Evolutionary conservation across 2,329 filamentous ascomycete genomes (phyloP).

Genomic region (Aulographum hederae): DNA sequence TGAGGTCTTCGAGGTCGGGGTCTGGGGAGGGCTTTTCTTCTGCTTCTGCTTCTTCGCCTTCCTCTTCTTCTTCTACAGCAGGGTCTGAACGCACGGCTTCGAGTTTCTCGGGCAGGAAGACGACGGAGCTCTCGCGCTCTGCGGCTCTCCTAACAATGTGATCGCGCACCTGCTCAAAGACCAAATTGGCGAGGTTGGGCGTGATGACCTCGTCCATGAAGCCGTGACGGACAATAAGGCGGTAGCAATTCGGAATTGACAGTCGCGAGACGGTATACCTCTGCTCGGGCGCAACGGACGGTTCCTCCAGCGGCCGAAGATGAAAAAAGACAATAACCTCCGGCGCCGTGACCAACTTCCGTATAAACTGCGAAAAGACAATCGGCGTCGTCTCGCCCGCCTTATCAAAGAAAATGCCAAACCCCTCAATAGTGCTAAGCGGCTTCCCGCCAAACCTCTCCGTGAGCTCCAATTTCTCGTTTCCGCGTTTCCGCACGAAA

Average conservation of each 20-base stretch:
- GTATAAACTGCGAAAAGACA: constrained; percentile 55
- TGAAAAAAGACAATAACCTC: constrained; percentile 61
- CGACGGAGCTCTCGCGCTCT: not conserved
- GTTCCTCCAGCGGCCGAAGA: constrained; percentile 42
- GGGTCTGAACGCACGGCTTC: no score
- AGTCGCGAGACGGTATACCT: constrained; percentile 28
- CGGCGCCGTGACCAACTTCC: constrained; percentile 48
- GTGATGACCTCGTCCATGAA: constrained; percentile 56
- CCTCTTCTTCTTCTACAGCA: no score
- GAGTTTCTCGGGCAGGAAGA: no score
- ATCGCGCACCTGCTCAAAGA: constrained; percentile 37
- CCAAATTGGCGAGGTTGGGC: constrained; percentile 39
- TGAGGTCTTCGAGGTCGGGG: no score
- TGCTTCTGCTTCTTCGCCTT: no score
- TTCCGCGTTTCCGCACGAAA: constrained; percentile 18
- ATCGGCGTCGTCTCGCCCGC: constrained; percentile 44
- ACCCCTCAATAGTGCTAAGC: constrained; percentile 27
- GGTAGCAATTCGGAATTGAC: constrained; percentile 44
- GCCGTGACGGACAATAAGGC: constrained; percentile 51
- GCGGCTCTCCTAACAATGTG: constrained; percentile 7
- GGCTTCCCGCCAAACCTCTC: constrained; percentile 18
- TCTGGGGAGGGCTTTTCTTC: no score
- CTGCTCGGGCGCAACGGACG: constrained; percentile 30
- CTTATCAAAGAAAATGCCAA: constrained; percentile 69
- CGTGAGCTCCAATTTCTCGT: constrained; percentile 19